Evolutionary conservation across 2,329 filamentous ascomycete species (phyloP), one percentile per base, ranked within the genome.

Genomic region (Clarireedia hainanense): DNA sequence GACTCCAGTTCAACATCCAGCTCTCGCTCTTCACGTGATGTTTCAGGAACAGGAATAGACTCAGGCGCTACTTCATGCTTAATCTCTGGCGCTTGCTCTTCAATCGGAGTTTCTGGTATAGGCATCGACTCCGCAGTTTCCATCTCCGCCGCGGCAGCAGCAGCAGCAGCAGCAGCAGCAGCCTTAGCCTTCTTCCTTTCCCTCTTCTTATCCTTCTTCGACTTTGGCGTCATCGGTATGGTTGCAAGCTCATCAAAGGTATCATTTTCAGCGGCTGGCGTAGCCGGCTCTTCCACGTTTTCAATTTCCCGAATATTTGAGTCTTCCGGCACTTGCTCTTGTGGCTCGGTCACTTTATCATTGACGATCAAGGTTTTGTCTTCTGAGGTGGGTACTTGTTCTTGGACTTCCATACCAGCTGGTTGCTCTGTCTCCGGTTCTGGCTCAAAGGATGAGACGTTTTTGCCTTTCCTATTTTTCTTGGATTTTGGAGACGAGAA

Each of bases 391-490:
- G 39, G 39, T 42, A 10, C 6, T 17, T 6, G 17, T 20, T 42
- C 17, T 42, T n/a, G 39, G 39, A 42, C 15, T 20, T 42, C 39
- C 15, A 42, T 17, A n/a, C 20, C 39, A 17, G 39, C 39, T 42
- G n/a, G 39, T 17, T 17, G 39, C n/a, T 42, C 17, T 15, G 20
- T 20, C 23, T 26, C n/a, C 26, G 17, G 27, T 39, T 57, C 47
- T n/a, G 47, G 24, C 15, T 60, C 58, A 51, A 34, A 58, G 45
- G 43, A 17, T 24, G 27, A 6, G 17, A 27, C 26, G n/a, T 46
- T 39, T 42, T 56, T 53, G 23, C 34, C 46, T 49, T 63, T 64
- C 53, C 61, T 64, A 20, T 60, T 51, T 27, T 61, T 62, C 50
- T 61, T 63, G 20, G 60, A 63, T 27, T 55, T 59, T 5, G 51